Conservation (phyloP, 2,329 filamentous ascomycete genomes). For the Didymella glomerata region DNA sequence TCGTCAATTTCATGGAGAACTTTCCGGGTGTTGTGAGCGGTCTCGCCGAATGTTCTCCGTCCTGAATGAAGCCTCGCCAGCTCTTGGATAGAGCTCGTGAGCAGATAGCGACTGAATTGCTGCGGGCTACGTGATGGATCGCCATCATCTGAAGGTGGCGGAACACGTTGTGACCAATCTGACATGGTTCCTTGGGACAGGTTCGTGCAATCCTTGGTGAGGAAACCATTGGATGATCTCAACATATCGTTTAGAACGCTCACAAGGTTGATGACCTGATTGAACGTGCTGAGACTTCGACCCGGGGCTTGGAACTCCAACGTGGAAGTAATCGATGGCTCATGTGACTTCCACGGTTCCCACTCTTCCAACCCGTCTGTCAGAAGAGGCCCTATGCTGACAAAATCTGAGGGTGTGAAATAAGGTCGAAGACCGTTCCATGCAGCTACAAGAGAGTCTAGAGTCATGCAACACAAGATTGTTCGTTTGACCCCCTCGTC, state of each 20-base stretch:
- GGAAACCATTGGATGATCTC: not conserved
- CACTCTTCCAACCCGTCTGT: conserved; percentile 7
- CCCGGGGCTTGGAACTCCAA: not conserved
- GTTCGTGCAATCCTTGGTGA: not conserved
- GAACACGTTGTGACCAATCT: not conserved
- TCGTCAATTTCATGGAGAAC: not conserved
- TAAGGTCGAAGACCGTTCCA: conserved; percentile 5
- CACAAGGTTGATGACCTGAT: not conserved
- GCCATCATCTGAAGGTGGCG: not conserved
- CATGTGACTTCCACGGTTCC: conserved; percentile 1
- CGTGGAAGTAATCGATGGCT: not conserved
- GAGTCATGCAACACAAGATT: not conserved
- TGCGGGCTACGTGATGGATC: not conserved
- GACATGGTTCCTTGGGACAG: not conserved
- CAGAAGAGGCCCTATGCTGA: conserved; percentile 1
- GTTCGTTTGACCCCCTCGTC: not conserved
- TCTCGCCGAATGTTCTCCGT: not conserved
- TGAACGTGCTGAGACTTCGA: conserved; percentile 4
- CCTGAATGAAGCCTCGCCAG: not conserved
- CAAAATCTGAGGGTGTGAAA: conserved; percentile 1
- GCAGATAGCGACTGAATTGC: not conserved
- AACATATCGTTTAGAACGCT: conserved; percentile 1
- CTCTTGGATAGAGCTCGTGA: not conserved
- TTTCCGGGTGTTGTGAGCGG: not conserved
- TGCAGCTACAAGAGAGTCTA: conserved; percentile 3